phyloP scores from a whole-genome alignment of 2,329 filamentous ascomycete genomes.

The Botryotinia calthae region DNA sequence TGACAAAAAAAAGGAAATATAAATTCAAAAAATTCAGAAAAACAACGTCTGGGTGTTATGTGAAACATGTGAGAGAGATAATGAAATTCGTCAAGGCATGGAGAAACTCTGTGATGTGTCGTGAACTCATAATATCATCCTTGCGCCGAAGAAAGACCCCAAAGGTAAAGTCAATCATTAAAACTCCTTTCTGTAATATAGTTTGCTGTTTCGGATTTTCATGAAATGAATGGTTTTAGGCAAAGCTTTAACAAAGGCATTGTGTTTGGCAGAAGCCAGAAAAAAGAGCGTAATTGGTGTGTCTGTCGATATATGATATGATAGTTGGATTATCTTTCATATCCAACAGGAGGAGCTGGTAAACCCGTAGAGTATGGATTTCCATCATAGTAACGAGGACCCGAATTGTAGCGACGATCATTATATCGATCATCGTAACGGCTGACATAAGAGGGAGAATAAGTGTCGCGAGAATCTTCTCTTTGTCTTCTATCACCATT shows the following conservation, averaged over 20 bases:
- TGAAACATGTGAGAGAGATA: not conserved
- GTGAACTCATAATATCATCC: slow-evolving; percentile 19
- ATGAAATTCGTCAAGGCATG: slow-evolving; percentile 18
- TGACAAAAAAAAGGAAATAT: not conserved
- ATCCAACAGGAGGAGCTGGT: slow-evolving; percentile 38
- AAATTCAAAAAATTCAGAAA: not conserved
- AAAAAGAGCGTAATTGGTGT: not conserved
- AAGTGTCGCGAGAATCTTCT: slow-evolving; percentile 15
- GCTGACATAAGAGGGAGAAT: slow-evolving; percentile 19
- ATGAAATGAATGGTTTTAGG: not conserved
- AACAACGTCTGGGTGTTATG: slow-evolving; percentile 11
- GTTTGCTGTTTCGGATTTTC: not conserved
- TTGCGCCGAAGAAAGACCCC: slow-evolving; percentile 20
- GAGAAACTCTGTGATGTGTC: slow-evolving; percentile 20
- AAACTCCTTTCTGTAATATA: not conserved
- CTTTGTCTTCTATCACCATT: slow-evolving; percentile 24
- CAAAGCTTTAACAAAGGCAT: slow-evolving; percentile 19
- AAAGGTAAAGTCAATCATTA: slow-evolving; percentile 8
- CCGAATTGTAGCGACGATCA: slow-evolving; percentile 39
- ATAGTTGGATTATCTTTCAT: slow-evolving; percentile 25
- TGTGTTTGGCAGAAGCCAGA: slow-evolving; percentile 3
- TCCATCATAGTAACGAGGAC: slow-evolving; percentile 44
- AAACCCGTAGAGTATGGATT: slow-evolving; percentile 45
- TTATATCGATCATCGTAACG: slow-evolving; percentile 24
- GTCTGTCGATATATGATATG: not conserved